Conservation (phyloP, 2,329 filamentous ascomycete genomes). For the Cladobotryum mycophilum region DNA sequence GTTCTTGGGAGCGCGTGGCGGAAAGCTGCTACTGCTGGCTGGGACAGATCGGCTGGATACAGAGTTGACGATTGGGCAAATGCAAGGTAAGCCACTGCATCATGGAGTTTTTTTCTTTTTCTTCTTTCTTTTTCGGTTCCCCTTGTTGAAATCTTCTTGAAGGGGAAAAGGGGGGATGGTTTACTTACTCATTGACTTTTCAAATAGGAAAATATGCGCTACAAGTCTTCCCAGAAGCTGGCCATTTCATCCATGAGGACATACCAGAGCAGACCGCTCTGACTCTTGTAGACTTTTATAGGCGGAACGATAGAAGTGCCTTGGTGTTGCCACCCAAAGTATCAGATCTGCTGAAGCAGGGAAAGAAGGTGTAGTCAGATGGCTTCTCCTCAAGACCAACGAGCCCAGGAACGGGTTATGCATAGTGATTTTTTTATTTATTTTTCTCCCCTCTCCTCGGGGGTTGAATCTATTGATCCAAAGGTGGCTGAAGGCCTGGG, state of each 20-base stretch:
- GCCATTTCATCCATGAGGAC: constrained; percentile 96
- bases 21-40: constrained; percentile 78
- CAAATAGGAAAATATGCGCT: constrained; percentile 79
- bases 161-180: neutral
- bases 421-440: neutral
- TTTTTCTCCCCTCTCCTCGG: too few species aligned
- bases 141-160: neutral
- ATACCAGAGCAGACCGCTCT: constrained; percentile 83
- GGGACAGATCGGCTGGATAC: constrained; percentile 88
- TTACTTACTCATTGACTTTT: neutral
- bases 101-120: too few species aligned
- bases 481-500: too few species aligned
- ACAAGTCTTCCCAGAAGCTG: constrained; percentile 88
- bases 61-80: constrained; percentile 90
- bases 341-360: constrained; percentile 60
- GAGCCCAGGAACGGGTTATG: neutral
- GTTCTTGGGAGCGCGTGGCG: constrained; percentile 74
- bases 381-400: too few species aligned
- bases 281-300: constrained; percentile 83
- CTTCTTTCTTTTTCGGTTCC: neutral
- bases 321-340: constrained; percentile 91
- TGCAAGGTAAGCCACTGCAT: constrained; percentile 63
- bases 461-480: too few species aligned
- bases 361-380: constrained; percentile 46
- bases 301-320: constrained; percentile 78